Evolutionary conservation across 1,139 yeast species (phyloP), one percentile per base, ranked within the genome.

Genomic region (Arxiozyma slooffiae): DNA sequence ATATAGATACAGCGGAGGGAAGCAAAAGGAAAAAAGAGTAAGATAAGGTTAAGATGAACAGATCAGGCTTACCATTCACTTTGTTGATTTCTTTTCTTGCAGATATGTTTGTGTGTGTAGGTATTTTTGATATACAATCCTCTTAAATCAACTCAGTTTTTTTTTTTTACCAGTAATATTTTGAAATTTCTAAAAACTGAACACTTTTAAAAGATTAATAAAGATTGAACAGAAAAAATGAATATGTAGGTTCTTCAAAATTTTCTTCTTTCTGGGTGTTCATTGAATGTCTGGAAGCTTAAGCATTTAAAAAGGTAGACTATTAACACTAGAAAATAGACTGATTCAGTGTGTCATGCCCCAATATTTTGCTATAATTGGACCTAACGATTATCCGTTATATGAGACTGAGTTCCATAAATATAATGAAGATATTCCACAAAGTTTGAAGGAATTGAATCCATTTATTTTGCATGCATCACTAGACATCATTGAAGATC

Each of bases 401-500:
- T 92, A 89, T 61, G 96, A 89, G 64, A 75, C 89, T 11, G 97
- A 89, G 63, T 84, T 92, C 54, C 3, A 47, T 53, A n/a, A 57
- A 54, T 24, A 59, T 56, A 56, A 53, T n/a, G 53, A 53, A 38
- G 40, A 52, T 18, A 85, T 90, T 60, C 76, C 90, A 1, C 73
- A 78, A 23, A 85, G 82, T 51, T 79, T 87, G 66, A 78, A 78
- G 60, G 97, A 90, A 64, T 71, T 90, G 47, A 80, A 85, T 60
- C 97, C 97, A 21, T 90, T 89, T 63, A 82, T 94, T 38, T 77
- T 92, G 40, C 95, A 92, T 64, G 79, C 96, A 0, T 80, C 97
- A 2, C 71, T 94, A 41, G 99, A 92, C 64, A 74, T 92, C 21
- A 82, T 94, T 1, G 97, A 92, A 58, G 96, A 89, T 59, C 71